A percentile compares a stretch with the other conserved stretches of the same genome.
These are phyloP conservation scores for Sporothrix sp. DNA, from an alignment of 2,329 filamentous ascomycete species.

Conservation along the genomic window DNA sequence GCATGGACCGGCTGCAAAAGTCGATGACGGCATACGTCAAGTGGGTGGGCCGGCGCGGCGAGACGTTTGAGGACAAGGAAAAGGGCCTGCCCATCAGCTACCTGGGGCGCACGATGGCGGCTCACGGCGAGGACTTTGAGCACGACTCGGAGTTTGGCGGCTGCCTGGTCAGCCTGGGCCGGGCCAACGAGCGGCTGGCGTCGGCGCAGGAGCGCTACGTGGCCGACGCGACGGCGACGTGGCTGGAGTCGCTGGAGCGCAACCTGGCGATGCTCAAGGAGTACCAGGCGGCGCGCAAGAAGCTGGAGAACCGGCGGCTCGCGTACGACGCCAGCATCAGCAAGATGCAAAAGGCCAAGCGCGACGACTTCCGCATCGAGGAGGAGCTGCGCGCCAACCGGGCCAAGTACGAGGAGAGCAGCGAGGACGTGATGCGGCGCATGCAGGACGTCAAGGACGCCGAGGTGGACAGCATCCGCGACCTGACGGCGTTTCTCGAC, in stretches of 20 bases:
- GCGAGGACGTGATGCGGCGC: constrained; percentile 78
- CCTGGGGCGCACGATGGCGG: constrained; percentile 75
- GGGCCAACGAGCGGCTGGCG: constrained; percentile 79
- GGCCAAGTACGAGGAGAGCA: constrained; percentile 92
- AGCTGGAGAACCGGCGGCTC: constrained; percentile 79
- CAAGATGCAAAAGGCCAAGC: constrained; percentile 89
- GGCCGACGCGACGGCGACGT: constrained; percentile 65
- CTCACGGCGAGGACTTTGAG: constrained; percentile 88
- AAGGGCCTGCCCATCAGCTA: constrained; percentile 72
- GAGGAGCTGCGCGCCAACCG: constrained; percentile 87
- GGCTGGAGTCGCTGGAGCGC: constrained; percentile 86
- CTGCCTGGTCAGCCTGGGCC: constrained; percentile 69
- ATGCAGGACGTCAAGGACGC: constrained; percentile 97
- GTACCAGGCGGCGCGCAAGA: constrained; percentile 88
- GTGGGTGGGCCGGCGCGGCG: constrained; percentile 73
- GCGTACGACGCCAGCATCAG: constrained; percentile 83
- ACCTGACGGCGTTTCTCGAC: constrained; percentile 74
- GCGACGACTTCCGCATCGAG: constrained; percentile 85
- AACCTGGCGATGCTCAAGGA: constrained; percentile 94
- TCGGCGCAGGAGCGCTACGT: constrained; percentile 79
- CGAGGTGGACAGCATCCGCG: constrained; percentile 71
- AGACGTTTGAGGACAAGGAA: constrained; percentile 73
- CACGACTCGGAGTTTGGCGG: constrained; percentile 83
- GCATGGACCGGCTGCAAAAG: constrained; percentile 81
- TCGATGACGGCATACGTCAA: constrained; percentile 83